phyloP scores from a whole-genome alignment of 1,284 basidiomycete species.

The Macrocystidia cucumis region DNA sequence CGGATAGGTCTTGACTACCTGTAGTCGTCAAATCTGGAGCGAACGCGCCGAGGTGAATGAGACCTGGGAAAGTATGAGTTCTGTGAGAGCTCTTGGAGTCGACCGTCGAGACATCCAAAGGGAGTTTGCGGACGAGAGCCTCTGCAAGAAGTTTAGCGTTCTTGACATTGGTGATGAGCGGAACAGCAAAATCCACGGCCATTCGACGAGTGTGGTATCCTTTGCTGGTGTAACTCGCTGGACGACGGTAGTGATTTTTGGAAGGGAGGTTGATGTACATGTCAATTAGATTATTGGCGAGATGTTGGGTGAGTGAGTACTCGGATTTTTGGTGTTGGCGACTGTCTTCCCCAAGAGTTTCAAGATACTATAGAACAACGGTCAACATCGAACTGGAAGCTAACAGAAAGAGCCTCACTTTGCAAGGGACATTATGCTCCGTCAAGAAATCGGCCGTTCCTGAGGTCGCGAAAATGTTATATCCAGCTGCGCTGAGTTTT shows the following conservation, averaged over 20 bases:
- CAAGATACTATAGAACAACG: constrained; percentile 64
- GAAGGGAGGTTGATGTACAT: constrained; percentile 99
- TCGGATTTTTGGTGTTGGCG: constrained; percentile 85
- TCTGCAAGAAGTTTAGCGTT: constrained; percentile 97
- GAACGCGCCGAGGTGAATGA: constrained; percentile 86
- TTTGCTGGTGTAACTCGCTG: constrained; percentile 95
- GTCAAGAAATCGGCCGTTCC: constrained; percentile 95
- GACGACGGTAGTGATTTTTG: constrained; percentile 96
- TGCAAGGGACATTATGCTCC: constrained; percentile 80
- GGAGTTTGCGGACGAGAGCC: constrained; percentile 83
- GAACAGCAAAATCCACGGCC: constrained; percentile 99
- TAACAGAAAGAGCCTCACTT: constrained; percentile 38
- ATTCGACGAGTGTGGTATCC: constrained; percentile 96
- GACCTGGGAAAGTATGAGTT: constrained; percentile 88
- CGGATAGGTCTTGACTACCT: constrained; percentile 58
- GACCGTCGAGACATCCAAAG: constrained; percentile 84
- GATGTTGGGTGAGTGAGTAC: constrained; percentile 91
- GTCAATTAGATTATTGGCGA: constrained; percentile 94
- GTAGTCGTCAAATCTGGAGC: constrained; percentile 66
- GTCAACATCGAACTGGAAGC: constrained; percentile 3
- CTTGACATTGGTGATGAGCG: constrained; percentile 98
- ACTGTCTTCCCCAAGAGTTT: constrained; percentile 74
- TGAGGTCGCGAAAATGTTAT: constrained; percentile 94
- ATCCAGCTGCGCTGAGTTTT: constrained; percentile 91
- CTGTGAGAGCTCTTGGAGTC: constrained; percentile 95